Conservation (phyloP, 495 filamentous ascomycete species). For the Parathielavia hyrcaniae region DNA sequence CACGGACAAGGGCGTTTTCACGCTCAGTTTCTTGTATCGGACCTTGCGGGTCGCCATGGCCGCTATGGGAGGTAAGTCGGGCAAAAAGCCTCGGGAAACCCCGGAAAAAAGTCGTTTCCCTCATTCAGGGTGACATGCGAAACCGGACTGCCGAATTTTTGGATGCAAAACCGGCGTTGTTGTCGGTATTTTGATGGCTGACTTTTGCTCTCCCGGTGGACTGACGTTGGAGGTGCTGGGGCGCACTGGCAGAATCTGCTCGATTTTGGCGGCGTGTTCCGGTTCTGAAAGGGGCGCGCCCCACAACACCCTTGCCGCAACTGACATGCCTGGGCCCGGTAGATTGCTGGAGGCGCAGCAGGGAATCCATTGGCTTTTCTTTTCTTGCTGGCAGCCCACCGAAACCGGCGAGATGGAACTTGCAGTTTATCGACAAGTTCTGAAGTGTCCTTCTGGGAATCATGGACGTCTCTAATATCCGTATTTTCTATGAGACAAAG, state of each 20-base stretch:
- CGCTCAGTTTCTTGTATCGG: conserved; percentile 85
- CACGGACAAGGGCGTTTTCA: conserved; percentile 77
- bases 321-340: too few relatives aligned
- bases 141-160: conserved; percentile 50
- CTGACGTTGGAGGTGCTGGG: conserved; percentile 54
- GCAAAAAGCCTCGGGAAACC: conserved; percentile 45
- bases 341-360: too few relatives aligned
- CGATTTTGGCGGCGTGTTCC: conserved; percentile 30
- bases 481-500: too few relatives aligned
- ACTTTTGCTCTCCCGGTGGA: conserved; percentile 52
- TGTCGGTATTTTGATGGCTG: conserved; percentile 54
- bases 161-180: conserved; percentile 46
- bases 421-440: too few relatives aligned
- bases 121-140: conserved; percentile 51
- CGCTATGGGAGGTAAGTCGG: conserved; percentile 40
- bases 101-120: conserved; percentile 39
- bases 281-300: neutral
- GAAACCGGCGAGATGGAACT: too few relatives aligned
- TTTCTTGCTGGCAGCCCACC: too few relatives aligned
- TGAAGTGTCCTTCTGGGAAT: too few relatives aligned
- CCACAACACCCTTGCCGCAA: too few relatives aligned
- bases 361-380: neutral
- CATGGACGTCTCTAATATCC: too few relatives aligned
- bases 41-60: conserved; percentile 64
- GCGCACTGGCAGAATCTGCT: conserved; percentile 44